Evolutionary conservation across 129 eudicot genomes (phyloP).

Genomic region (Pulicaria dysenterica): DNA sequence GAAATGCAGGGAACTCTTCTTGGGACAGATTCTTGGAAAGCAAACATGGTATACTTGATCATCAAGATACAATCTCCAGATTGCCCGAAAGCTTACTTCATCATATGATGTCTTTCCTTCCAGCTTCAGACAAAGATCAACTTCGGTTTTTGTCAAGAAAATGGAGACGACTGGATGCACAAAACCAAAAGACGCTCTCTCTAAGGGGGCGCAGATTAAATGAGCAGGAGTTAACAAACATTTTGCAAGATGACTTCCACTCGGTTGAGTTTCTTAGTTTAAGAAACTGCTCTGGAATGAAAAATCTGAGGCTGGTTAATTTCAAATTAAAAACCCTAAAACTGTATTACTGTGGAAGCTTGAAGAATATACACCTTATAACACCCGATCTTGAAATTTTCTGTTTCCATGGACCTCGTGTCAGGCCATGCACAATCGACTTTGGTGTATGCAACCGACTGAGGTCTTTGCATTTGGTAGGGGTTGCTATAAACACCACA

Average conservation of each 20-base stretch:
- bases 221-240: conserved; percentile 10
- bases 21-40: conserved; percentile 24
- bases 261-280: conserved; percentile 18
- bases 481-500: conserved; percentile 25
- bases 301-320: conserved; percentile 16
- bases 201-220: conserved; percentile 9
- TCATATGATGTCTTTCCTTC: conserved; percentile 23
- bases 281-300: conserved; percentile 4
- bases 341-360: conserved; percentile 18
- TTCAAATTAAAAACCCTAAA: background rate
- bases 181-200: background rate
- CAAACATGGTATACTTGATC: conserved; percentile 10
- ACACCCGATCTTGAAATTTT: conserved; percentile 28
- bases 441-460: conserved; percentile 13
- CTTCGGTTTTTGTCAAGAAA: conserved; percentile 21
- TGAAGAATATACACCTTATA: conserved; percentile 4
- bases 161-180: conserved; percentile 11
- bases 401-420: background rate
- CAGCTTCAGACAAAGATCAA: background rate
- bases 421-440: conserved; percentile 15
- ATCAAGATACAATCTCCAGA: conserved; percentile 20
- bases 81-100: conserved; percentile 21
- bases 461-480: background rate
- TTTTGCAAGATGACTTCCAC: conserved; percentile 19
- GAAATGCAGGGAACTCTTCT: background rate